A percentile compares a stretch with the other conserved stretches of the same genome.
phyloP scores from a whole-genome alignment of 2,329 filamentous ascomycete species.

The Fusarium pseudonygamai region DNA sequence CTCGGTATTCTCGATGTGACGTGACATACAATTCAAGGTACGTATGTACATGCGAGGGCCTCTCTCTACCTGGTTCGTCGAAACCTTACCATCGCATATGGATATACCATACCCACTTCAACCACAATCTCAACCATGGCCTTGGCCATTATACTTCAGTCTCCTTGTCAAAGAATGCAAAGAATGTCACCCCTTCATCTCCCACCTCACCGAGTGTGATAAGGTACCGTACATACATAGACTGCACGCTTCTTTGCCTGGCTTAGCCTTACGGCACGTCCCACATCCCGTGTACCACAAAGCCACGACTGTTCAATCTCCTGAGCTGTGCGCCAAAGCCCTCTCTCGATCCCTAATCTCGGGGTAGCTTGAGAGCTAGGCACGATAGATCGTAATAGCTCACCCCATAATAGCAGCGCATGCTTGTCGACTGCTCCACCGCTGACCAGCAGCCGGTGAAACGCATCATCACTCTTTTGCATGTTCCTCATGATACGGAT shows the following conservation, averaged over 20 bases:
- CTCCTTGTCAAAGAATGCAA: neutral
- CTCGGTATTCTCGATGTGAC: neutral
- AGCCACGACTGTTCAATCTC: slow-evolving; percentile 9
- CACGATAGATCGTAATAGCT: neutral
- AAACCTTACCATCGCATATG: neutral
- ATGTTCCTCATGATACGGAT: neutral
- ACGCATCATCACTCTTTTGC: slow-evolving; percentile 1
- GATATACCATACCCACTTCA: neutral
- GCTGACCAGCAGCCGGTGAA: neutral
- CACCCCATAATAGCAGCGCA: neutral
- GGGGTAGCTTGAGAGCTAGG: neutral
- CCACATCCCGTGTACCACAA: slow-evolving; percentile 11
- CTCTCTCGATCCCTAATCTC: slow-evolving; percentile 14
- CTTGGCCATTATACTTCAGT: neutral
- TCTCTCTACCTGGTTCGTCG: neutral
- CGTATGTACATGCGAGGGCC: neutral
- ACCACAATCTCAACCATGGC: neutral
- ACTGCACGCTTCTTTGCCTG: neutral
- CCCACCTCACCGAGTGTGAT: neutral
- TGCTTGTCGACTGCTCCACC: neutral
- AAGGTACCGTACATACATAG: neutral
- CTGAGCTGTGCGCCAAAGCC: slow-evolving; percentile 9
- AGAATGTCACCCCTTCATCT: neutral
- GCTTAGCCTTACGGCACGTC: slow-evolving; percentile 17
- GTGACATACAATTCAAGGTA: neutral